These are phyloP conservation scores for Cutaneotrichosporon arboriforme DNA, from an alignment of 1,284 basidiomycete genomes.

Conservation along the genomic window DNA sequence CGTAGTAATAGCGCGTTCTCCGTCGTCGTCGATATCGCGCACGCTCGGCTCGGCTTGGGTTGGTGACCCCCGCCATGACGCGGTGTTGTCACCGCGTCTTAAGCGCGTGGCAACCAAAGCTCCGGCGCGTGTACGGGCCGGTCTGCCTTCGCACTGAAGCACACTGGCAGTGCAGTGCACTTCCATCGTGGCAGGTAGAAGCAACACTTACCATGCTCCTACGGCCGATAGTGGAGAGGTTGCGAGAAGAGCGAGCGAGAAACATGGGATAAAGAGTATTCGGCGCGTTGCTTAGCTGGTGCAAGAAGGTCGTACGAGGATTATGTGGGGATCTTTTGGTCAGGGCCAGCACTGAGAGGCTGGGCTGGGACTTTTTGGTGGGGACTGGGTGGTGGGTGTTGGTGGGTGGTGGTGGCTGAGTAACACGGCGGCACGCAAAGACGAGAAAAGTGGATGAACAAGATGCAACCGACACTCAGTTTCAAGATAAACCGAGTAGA, in stretches of 20 bases:
- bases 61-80: too few relatives aligned
- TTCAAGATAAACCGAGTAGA: background rate
- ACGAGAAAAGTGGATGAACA: background rate
- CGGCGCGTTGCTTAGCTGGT: background rate
- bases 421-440: background rate
- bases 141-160: too few relatives aligned
- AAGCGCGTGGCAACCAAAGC: too few relatives aligned
- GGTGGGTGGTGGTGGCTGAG: background rate
- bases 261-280: conserved; percentile 11
- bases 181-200: too few relatives aligned
- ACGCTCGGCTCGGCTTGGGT: too few relatives aligned
- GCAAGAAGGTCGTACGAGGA: conserved; percentile 5
- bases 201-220: conserved; percentile 21
- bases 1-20: too few relatives aligned
- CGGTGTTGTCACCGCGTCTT: too few relatives aligned
- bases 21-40: too few relatives aligned
- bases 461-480: background rate
- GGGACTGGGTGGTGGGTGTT: background rate
- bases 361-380: too few relatives aligned
- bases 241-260: conserved; percentile 14
- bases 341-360: background rate
- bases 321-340: background rate
- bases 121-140: too few relatives aligned
- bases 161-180: too few relatives aligned
- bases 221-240: conserved; percentile 15